These are phyloP conservation scores for Wakefieldia striispora DNA, from an alignment of 768 basidiomycete species.

Conservation along the genomic window DNA sequence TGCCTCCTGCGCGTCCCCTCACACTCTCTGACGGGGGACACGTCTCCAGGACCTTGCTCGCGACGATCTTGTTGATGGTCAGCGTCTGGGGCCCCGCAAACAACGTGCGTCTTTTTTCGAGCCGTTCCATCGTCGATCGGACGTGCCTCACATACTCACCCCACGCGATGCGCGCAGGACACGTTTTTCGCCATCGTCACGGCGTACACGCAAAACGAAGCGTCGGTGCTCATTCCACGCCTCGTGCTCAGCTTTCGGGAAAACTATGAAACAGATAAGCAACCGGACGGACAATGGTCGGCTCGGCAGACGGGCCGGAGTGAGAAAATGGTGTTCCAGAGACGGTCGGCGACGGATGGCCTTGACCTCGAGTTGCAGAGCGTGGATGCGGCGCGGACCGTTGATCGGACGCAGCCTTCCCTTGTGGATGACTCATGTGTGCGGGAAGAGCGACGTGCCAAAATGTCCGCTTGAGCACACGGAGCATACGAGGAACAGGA, in stretches of 20 bases:
- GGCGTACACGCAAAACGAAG: slow-evolving; percentile 18
- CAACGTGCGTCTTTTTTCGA: slow-evolving; percentile 4
- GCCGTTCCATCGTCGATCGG: too few relatives aligned
- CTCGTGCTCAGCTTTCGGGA: slow-evolving; percentile 21
- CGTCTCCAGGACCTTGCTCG: slow-evolving; percentile 12
- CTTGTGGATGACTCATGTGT: too few relatives aligned
- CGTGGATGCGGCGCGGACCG: too few relatives aligned
- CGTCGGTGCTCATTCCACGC: slow-evolving; percentile 17
- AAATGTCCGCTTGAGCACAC: background rate
- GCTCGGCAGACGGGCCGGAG: background rate
- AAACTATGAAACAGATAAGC: slow-evolving; percentile 5
- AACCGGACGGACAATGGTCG: background rate
- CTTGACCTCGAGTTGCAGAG: background rate
- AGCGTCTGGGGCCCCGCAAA: slow-evolving; percentile 10
- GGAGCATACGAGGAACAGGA: too few relatives aligned
- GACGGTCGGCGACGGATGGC: slow-evolving; percentile 2
- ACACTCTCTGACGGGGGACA: background rate
- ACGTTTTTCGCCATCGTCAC: slow-evolving; percentile 11
- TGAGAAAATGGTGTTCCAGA: slow-evolving; percentile 8
- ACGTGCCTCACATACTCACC: too few relatives aligned
- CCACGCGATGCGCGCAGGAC: background rate
- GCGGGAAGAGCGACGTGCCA: too few relatives aligned
- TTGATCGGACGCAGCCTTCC: background rate
- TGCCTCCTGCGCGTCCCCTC: background rate
- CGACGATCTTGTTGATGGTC: slow-evolving; percentile 17